Base-by-base conservation (phyloP, 768 basidiomycete species). In the Tricholomella constricta region DNA sequence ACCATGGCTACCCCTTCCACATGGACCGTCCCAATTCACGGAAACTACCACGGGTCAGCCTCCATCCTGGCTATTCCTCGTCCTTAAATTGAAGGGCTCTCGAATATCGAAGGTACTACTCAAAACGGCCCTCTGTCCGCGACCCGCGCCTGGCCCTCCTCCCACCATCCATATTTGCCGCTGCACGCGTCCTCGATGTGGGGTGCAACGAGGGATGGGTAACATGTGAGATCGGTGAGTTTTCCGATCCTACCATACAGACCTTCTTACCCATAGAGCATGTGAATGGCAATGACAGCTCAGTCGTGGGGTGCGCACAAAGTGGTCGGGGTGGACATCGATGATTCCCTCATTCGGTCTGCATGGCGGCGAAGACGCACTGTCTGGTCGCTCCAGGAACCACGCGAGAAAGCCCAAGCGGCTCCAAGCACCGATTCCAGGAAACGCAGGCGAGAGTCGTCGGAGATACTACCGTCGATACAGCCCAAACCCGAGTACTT, bases 141-240 rank as follows among this genome's bases (percentile, higher is more conserved):
- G 90, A 94, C 65, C 78, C 81, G 0, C 81, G 94, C 14, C 76
- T 96, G 2, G 73, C 78, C 0, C 69, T 86, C 15, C 70, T 96
- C 1, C 85, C 85, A 0, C 35, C 67, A 3, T 58, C 67, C 1
- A 71, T 88, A 29, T 85, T 94, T 59, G 23, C 53, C 3, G 78
- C 69, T 12, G 80, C 81, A 52, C 72, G 75, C 42, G 86, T 94
- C 2, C 77, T 96, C 10, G 93, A 96, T 68, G 71, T 95, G 0
- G 93, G 93, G 1, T 91, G 90, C 65, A 96, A 95, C 65, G 86
- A 91, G 62, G 93, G 93, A 7, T 83, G 80, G 78, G 85, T 95
- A 31, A 87, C 89, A 1, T 88, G 88, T 64, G 90, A 94, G 65
- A 83, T 94, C n/a, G 92, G 92, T 87, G 57, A 43, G 74, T 42